A percentile compares a stretch with the other conserved stretches of the same genome.
Conservation (phyloP, 1,139 yeast genomes). For the Diutina sp. region DNA sequence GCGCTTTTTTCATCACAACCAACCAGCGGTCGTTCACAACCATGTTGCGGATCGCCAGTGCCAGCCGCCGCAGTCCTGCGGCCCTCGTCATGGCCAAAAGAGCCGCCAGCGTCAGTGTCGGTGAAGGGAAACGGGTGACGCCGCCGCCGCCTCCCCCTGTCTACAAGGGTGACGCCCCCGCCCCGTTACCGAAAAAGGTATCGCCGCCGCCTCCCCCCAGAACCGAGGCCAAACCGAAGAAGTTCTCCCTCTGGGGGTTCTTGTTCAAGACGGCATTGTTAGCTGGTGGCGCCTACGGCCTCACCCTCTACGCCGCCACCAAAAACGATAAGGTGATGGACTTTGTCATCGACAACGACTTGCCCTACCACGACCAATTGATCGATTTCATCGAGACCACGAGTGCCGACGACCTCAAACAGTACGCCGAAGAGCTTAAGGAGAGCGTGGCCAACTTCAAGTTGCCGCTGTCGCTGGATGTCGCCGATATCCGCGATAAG, state of each 20-base stretch:
- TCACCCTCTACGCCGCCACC: conserved; percentile 29
- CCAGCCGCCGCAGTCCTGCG: not conserved
- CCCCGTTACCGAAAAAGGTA: too few species aligned
- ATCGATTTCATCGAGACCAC: conserved; percentile 29
- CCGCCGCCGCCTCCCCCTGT: not conserved
- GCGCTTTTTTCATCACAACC: not conserved
- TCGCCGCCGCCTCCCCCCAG: conserved; percentile 3
- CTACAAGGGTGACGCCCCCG: not conserved
- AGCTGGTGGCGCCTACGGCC: conserved; percentile 23
- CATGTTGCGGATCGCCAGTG: conserved; percentile 1
- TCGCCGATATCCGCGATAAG: conserved; percentile 21
- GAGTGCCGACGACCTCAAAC: conserved; percentile 20
- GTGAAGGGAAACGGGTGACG: not conserved
- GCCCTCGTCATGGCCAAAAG: not conserved
- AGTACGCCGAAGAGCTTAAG: conserved; percentile 11
- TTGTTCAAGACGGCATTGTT: conserved; percentile 19
- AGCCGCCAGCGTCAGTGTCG: not conserved
- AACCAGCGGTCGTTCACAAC: not conserved
- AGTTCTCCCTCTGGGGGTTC: conserved; percentile 20
- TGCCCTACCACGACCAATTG: conserved; percentile 33
- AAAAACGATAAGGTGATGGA: conserved; percentile 34
- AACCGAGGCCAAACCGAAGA: conserved; percentile 11
- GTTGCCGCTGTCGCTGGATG: conserved; percentile 20
- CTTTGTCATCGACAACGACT: conserved; percentile 30
- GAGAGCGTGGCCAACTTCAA: conserved; percentile 11